Evolutionary conservation across 1,284 basidiomycete genomes (phyloP), one percentile per base, ranked within the genome.

Genomic region (Puccinia coronata): DNA sequence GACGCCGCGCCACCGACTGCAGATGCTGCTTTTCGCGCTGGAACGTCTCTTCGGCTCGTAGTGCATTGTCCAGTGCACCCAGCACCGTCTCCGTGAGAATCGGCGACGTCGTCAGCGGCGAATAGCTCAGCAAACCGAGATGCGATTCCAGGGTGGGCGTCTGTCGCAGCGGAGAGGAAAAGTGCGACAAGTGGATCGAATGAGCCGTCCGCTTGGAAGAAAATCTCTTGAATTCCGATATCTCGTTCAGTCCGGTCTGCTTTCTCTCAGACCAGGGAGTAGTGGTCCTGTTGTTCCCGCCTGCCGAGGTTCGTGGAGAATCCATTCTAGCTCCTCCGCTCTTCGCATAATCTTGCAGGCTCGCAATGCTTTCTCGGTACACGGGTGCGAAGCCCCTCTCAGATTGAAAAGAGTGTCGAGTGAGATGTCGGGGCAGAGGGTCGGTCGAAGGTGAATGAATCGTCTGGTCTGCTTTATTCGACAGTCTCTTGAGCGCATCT

Each of bases 1-100:
- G 75, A 3, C 59, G 47, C 3, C 61, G 57, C 2, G 75, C 75
- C 12, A 77, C 75, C n/a, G 59, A 47, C 31, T 77, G 75, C 28
- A 77, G 31, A 65, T 77, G 75, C 25, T 51, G 57, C 47, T 77
- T 77, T 25, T 77, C 75, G 8, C 75, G 20, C 34, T 47, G 57
- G 34, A 67, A 77, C 14, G 39, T 63, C 63, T 77, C 75, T 47
- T 77, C 61, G 11, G 75, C 75, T 39, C 43, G 61, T 20, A 77
- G 31, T 49, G 75, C 75, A 39, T 63, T 49, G 36, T 63, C 75
- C 28, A 67, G 36, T 5, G 57, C 75, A 43, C 67, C 55, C n/a
- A 77, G 57, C 28, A 77, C 75, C 5, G 36, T 65, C 34, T 77
- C 75, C 9, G 41, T 53, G 8, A 71, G 47, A 1, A 31, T 51